Evolutionary conservation across 345 rosid species (phyloP).

Genomic region (Orychophragmus violaceus): DNA sequence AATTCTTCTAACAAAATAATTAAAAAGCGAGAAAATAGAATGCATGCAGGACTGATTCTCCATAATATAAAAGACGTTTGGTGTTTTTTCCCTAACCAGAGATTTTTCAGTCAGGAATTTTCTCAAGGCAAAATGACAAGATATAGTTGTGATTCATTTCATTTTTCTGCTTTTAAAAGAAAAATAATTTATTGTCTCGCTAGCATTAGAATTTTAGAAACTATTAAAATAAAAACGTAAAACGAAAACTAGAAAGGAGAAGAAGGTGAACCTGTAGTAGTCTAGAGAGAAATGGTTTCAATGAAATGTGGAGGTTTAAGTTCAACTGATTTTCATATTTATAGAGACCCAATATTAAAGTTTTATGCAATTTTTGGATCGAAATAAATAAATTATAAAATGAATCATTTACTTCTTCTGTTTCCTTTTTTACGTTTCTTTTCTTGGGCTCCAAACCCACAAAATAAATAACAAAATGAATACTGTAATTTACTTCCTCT

Average conservation of each 20-base stretch:
- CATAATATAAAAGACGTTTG: slow-evolving; percentile 16
- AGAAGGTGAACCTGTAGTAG: slow-evolving; percentile 21
- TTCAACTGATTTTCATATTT: slow-evolving; percentile 8
- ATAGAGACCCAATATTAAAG: neutral
- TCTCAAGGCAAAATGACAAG: neutral
- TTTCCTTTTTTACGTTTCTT: slow-evolving; percentile 7
- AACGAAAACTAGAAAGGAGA: neutral
- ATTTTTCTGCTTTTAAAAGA: neutral
- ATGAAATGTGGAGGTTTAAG: neutral
- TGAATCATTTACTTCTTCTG: neutral
- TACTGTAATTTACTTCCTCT: too few relatives aligned
- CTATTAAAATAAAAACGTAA: neutral
- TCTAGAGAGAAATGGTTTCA: slow-evolving; percentile 13
- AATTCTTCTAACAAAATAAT: slow-evolving; percentile 5
- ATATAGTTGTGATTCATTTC: neutral
- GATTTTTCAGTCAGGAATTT: slow-evolving; percentile 31
- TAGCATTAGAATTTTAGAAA: neutral
- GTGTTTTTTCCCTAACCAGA: slow-evolving; percentile 24
- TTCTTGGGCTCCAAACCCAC: slow-evolving; percentile 21
- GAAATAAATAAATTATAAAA: neutral
- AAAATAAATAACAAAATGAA: too few relatives aligned
- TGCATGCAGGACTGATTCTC: slow-evolving; percentile 12
- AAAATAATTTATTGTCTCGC: neutral
- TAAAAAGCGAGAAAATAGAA: slow-evolving; percentile 19
- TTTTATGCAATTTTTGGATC: slow-evolving; percentile 1